Conservation (phyloP, 805 yeast species). For the Wickerhamomyces mucosus region DNA sequence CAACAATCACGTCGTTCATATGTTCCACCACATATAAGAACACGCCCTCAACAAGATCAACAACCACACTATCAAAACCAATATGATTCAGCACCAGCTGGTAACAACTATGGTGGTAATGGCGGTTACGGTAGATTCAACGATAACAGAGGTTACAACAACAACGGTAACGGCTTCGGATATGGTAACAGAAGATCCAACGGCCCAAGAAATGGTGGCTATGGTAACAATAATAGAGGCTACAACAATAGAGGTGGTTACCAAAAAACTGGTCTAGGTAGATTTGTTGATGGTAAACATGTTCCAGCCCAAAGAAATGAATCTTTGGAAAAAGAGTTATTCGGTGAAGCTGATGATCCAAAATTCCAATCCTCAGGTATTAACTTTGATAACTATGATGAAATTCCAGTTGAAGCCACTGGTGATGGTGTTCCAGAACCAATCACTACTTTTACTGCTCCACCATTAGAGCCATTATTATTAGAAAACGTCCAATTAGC, state of each 20-base stretch:
- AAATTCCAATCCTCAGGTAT: conserved; percentile 88
- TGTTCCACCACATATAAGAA: conserved; percentile 48
- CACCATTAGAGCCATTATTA: conserved; percentile 82
- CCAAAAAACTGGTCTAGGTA: conserved; percentile 54
- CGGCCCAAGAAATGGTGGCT: conserved; percentile 15
- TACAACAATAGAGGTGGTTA: conserved; percentile 25
- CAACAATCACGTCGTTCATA: conserved; percentile 26
- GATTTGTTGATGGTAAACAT: conserved; percentile 82
- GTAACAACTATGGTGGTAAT: conserved; percentile 1
- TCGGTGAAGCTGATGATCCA: conserved; percentile 65
- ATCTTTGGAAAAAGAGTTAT: conserved; percentile 66
- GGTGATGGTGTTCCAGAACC: conserved; percentile 96
- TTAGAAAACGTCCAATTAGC: conserved; percentile 83
- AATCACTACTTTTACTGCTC: conserved; percentile 75
- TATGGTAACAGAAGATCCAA: conserved; percentile 18
- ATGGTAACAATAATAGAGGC: conserved; percentile 26
- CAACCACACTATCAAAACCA: too few relatives aligned
- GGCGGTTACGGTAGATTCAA: conserved; percentile 9
- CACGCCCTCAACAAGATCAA: conserved; percentile 20
- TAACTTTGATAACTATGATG: conserved; percentile 97
- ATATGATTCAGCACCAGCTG: conserved; percentile 2
- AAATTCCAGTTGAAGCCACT: conserved; percentile 95
- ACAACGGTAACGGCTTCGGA: conserved; percentile 14
- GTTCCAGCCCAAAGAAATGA: conserved; percentile 69
- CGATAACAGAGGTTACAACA: conserved; percentile 8